Base-by-base conservation (phyloP, 225 moss, liverwort and hornwort species). In the Rhytidiadelphus loreus region DNA sequence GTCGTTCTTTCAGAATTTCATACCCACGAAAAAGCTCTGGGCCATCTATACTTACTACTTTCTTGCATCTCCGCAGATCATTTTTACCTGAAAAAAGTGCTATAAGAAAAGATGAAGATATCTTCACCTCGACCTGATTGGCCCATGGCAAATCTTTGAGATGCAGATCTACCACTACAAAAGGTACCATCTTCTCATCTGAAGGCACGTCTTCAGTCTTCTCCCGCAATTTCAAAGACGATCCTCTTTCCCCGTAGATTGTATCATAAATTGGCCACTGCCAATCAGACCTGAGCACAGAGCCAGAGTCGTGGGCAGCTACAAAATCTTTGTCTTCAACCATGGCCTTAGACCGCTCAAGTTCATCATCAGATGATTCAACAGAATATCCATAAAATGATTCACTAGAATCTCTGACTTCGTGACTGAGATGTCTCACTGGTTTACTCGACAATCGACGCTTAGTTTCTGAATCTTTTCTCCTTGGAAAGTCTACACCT, bases 201-300 rank as follows among this genome's bases (percentile, higher is more conserved):
- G 60, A 29, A 15, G 15, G 59, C 71, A 50, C 41, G n/a, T 22
- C 66, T 66, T 21, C 37, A 66, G 66, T 66, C 70, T 21, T 20
- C 65, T 65, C 22, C 39, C 82, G 71, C 8, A 73, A 25, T 72
- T 60, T 24, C 16, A 79, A 24, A 32, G 1, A 68, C 2, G 30
- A 37, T 30, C 8, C 0, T 0, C 24, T 5, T 4, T 25, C 1
- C 33, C 2, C 2, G 52, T 85, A 48, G 72, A 37, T 17, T 56
- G 41, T 80, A 44, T 89, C 89, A 89, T 72, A 89, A 50, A 89
- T 55, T 61, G 80, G 89, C 89, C 89, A 89, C 71, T 80, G 32
- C 89, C 89, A 89, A 11, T 69, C 55, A 53, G 80, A 2, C 30
- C 32, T 73, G 41, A 10, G 13, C 9, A 62, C 50, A 30, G 21